These are phyloP conservation scores for Glutinoglossum americanum DNA, from an alignment of 495 filamentous ascomycete species.

Conservation along the genomic window DNA sequence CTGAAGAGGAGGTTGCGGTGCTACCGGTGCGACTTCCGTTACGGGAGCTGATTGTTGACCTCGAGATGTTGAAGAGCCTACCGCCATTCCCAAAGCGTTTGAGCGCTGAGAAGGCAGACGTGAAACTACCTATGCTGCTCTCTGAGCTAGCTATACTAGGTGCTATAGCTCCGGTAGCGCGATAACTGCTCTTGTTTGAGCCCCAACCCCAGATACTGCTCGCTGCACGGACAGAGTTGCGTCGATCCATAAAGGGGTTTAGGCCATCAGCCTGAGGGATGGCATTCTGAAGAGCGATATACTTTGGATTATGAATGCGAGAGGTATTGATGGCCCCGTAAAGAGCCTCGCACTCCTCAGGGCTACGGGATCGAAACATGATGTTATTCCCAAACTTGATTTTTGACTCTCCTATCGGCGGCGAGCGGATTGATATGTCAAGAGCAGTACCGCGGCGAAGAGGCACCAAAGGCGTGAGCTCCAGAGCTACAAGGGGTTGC, in stretches of 20 bases:
- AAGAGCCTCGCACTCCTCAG: slow-evolving; percentile 55
- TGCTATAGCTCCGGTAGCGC: slow-evolving; percentile 22
- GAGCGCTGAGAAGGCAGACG: slow-evolving; percentile 45
- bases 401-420: slow-evolving; percentile 46
- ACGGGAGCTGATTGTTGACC: slow-evolving; percentile 33
- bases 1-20: slow-evolving; percentile 31
- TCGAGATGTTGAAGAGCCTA: slow-evolving; percentile 58
- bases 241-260: slow-evolving; percentile 20
- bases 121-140: slow-evolving; percentile 32
- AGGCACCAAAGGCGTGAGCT: slow-evolving; percentile 73
- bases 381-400: slow-evolving; percentile 52
- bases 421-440: slow-evolving; percentile 82
- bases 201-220: slow-evolving; percentile 10
- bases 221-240: slow-evolving; percentile 15
- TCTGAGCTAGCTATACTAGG: slow-evolving; percentile 23
- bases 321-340: slow-evolving; percentile 69
- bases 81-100: slow-evolving; percentile 46
- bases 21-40: slow-evolving; percentile 34
- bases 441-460: slow-evolving; percentile 74
- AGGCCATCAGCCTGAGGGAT: slow-evolving; percentile 17
- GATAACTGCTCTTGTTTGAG: slow-evolving; percentile 1
- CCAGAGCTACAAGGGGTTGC: slow-evolving; percentile 51
- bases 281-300: slow-evolving; percentile 60
- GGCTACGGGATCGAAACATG: slow-evolving; percentile 67
- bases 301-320: slow-evolving; percentile 71